Conservation (phyloP, 306 rosid genomes). For the Bauhinia variegata region DNA sequence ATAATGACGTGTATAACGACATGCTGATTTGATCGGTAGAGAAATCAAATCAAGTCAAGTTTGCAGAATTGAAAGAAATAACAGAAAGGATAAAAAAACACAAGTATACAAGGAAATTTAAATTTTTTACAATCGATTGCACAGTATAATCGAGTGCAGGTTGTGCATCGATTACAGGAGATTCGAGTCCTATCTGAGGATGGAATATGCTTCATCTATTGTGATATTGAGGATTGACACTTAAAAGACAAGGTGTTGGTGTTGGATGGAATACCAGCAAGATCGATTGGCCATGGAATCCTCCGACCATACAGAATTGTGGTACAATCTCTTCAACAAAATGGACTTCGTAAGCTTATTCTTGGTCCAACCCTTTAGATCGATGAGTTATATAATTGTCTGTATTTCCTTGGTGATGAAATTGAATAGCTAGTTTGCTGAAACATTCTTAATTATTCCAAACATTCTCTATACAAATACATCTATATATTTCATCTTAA, state of each 20-base stretch:
- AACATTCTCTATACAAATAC: too few relatives aligned
- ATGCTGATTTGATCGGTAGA: neutral
- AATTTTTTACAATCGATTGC: too few relatives aligned
- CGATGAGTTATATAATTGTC: conserved; percentile 24
- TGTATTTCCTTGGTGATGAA: conserved; percentile 19
- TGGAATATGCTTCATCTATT: conserved; percentile 31
- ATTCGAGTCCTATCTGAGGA: too few relatives aligned
- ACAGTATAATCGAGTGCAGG: too few relatives aligned
- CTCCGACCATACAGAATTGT: conserved; percentile 59
- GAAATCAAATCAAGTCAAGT: conserved; percentile 19
- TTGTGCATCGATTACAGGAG: too few relatives aligned
- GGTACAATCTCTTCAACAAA: conserved; percentile 56
- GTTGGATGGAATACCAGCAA: conserved; percentile 61
- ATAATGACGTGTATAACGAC: too few relatives aligned
- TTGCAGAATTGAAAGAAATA: conserved; percentile 24
- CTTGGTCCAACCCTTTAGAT: too few relatives aligned
- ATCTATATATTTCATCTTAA: too few relatives aligned
- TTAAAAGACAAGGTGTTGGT: conserved; percentile 15
- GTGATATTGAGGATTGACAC: conserved; percentile 36
- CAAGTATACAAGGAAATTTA: too few relatives aligned
- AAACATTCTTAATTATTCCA: conserved; percentile 45
- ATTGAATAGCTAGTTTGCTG: conserved; percentile 10
- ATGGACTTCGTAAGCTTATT: conserved; percentile 12
- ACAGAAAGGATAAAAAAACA: conserved; percentile 2
- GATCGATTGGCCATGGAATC: conserved; percentile 60